Conservation (phyloP, 2,329 filamentous ascomycete species). For the Fusarium brachygibbosum region DNA sequence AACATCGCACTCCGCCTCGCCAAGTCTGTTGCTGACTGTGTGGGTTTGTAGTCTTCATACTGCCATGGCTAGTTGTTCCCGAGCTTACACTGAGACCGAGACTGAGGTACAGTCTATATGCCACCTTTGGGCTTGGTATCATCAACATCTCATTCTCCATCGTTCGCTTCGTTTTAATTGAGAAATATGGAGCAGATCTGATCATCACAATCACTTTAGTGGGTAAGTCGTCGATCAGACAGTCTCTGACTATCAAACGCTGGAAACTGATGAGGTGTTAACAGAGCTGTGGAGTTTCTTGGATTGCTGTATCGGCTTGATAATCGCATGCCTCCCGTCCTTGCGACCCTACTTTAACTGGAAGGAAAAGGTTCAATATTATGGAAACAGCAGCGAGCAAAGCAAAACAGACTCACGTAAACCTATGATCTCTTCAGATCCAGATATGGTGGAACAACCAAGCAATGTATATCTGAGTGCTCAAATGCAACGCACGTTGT, state of each 20-base stretch:
- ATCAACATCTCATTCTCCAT: conserved; percentile 24
- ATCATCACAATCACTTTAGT: conserved; percentile 10
- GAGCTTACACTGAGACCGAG: conserved; percentile 11
- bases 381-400: conserved; percentile 1
- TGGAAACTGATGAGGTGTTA: rapidly evolving
- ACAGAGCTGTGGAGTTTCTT: conserved; percentile 26
- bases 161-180: conserved; percentile 5
- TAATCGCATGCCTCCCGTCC: conserved; percentile 28
- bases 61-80: conserved; percentile 32
- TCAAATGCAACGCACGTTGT: background rate
- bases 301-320: conserved; percentile 11
- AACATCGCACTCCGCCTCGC: rapidly evolving
- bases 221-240: background rate
- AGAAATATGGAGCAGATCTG: conserved; percentile 3
- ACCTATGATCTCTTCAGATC: conserved; percentile 1
- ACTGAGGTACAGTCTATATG: conserved; percentile 22
- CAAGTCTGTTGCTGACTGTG: background rate
- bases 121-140: conserved; percentile 24
- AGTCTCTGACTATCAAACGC: rapidly evolving
- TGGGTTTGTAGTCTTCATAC: conserved; percentile 8
- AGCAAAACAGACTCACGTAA: background rate
- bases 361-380: conserved; percentile 8
- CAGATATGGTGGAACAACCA: background rate
- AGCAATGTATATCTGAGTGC: conserved; percentile 6
- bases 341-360: conserved; percentile 20